These are phyloP conservation scores for Populus simonii DNA, from an alignment of 345 rosid genomes.

Conservation along the genomic window DNA sequence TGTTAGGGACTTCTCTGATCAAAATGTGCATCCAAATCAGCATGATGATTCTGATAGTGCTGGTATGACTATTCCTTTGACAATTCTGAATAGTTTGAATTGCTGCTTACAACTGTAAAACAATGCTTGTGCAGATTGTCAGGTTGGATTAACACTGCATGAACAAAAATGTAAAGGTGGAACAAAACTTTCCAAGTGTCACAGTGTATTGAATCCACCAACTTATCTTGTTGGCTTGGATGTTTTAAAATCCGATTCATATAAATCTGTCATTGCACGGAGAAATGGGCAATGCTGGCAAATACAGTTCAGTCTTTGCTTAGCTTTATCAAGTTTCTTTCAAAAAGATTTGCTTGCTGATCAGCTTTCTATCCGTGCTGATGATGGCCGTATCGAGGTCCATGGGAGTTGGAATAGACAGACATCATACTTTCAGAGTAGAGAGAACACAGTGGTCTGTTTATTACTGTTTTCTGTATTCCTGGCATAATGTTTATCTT, in stretches of 20 bases:
- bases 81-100: constrained; percentile 9
- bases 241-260: constrained; percentile 55
- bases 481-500: background rate
- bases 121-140: constrained; percentile 49
- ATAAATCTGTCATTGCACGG: constrained; percentile 47
- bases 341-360: constrained; percentile 45
- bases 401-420: constrained; percentile 52
- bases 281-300: constrained; percentile 58
- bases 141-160: constrained; percentile 29
- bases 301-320: constrained; percentile 65
- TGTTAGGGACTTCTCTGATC: constrained; percentile 48
- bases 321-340: constrained; percentile 55
- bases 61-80: constrained; percentile 30
- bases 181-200: constrained; percentile 31
- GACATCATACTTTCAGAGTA: constrained; percentile 61
- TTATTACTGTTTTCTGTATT: constrained; percentile 15
- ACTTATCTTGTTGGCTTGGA: constrained; percentile 77
- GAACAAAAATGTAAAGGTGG: constrained; percentile 27
- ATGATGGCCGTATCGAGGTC: constrained; percentile 72
- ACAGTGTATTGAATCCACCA: constrained; percentile 42
- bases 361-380: constrained; percentile 38
- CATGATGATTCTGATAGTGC: constrained; percentile 36
- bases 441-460: constrained; percentile 72
- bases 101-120: constrained; percentile 13
- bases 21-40: constrained; percentile 29